Percentiles rank a stretch among this genome's conserved stretches.
Evolutionary conservation across 495 filamentous ascomycete genomes (phyloP).

Genomic region (Talaromyces liani): DNA sequence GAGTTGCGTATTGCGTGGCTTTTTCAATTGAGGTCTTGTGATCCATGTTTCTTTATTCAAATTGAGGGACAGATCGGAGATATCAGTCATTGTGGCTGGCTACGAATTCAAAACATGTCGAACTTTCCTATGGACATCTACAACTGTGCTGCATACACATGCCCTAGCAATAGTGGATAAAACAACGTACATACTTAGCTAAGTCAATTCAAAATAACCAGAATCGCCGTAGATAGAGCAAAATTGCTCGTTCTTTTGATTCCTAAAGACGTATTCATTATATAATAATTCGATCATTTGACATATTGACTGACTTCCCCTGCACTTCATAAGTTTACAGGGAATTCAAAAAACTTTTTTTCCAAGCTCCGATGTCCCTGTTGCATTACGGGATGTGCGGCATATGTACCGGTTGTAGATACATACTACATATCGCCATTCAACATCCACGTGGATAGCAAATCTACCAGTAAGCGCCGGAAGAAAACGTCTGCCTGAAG

Average conservation of each 20-base stretch:
- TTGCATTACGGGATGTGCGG: background rate
- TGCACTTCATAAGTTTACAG: background rate
- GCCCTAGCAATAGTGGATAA: background rate
- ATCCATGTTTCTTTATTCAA: background rate
- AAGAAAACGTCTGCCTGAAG: background rate
- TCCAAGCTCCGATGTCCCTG: background rate
- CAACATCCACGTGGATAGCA: background rate
- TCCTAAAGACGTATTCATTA: background rate
- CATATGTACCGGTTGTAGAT: background rate
- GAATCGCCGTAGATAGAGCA: background rate
- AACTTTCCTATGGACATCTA: background rate
- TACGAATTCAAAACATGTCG: background rate
- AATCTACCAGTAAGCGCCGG: background rate
- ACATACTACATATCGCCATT: background rate
- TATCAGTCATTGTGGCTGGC: background rate
- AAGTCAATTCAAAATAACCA: background rate
- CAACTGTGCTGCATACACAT: background rate
- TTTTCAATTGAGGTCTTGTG: background rate
- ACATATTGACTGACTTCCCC: background rate
- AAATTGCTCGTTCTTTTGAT: background rate
- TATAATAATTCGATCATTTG: background rate
- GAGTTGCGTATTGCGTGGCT: background rate
- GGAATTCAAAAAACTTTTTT: background rate
- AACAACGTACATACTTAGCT: background rate
- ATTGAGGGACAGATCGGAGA: no score